Conservation (phyloP, 345 rosid species). For the Psidium friedrichsthalianum region DNA sequence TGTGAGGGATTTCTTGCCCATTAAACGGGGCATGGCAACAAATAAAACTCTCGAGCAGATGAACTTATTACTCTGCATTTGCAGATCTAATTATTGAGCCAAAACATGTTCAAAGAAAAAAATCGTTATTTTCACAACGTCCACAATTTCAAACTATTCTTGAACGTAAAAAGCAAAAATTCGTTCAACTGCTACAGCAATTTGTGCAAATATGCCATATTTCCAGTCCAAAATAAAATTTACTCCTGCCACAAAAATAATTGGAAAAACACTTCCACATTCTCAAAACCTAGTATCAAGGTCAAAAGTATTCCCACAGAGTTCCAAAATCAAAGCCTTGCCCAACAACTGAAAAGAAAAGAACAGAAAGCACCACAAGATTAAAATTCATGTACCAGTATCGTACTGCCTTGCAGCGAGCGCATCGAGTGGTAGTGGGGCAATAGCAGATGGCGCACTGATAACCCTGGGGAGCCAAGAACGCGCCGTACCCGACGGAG, state of each 20-base stretch:
- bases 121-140: background rate
- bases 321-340: background rate
- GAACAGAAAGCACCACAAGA: background rate
- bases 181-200: background rate
- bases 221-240: background rate
- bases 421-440: constrained; percentile 72
- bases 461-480: constrained; percentile 15
- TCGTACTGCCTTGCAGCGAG: constrained; percentile 78
- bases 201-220: background rate
- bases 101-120: background rate
- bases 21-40: background rate
- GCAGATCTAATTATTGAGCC: background rate
- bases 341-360: background rate
- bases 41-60: background rate
- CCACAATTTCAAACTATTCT: background rate
- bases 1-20: background rate
- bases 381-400: constrained; percentile 55
- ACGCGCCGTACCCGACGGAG: constrained; percentile 14
- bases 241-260: background rate
- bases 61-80: background rate
- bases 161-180: background rate
- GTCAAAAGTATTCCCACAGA: background rate
- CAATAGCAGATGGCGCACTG: constrained; percentile 69
- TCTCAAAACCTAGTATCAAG: background rate
- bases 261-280: background rate